Base-by-base conservation (phyloP, 2,329 filamentous ascomycete genomes). In the Aotearoamyces nothofagi region DNA sequence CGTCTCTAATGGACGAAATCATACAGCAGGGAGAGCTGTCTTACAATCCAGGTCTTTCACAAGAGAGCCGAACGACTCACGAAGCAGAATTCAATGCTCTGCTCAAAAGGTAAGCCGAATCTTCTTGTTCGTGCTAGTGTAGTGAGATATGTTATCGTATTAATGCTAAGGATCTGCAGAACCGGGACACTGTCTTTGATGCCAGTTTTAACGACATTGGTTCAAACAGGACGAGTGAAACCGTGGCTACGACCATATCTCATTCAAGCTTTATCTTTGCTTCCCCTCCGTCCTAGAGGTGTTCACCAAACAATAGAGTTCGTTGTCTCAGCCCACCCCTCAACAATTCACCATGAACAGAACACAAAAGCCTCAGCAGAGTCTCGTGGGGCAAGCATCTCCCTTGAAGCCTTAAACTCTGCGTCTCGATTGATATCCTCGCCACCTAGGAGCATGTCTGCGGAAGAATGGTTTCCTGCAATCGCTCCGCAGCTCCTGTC, bases 291-390 rank as follows among this genome's bases (percentile, higher is more conserved):
- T 4, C 52, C 56, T 3, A 62, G 69, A 35, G 77, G 77, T 11
- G 71, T 82, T 9, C 63, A 76, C 17, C 64, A 69, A 15, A 76
- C 71, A 0, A 58, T 81, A 35, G 76, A 81, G 43, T 81, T 81
- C 43, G 60, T 82, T 19, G 76, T 79, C 33, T 64, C 74, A 1
- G 69, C 78, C 5, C 75, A 79, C 35, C 67, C 75, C 0, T 49
- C 43, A 17, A 46, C 34, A 25, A 30, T 36, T 7, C 22, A 31
- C 9, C 10, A 13, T 9, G 23, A 23, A 20, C 25, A 19, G 16
- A 34, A 33, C 25, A 32, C 29, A 13, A 37, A 39, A 22, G 31
- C 31, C 29, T 30, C 39, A 3, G 31, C 31, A 2, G 44, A 51
- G 24, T 50, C 51, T 30, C 55, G 62, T 45, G 69, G 71, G 2